These are phyloP conservation scores for Cystofilobasidium ferigula DNA, from an alignment of 768 basidiomycete genomes.

Conservation along the genomic window DNA sequence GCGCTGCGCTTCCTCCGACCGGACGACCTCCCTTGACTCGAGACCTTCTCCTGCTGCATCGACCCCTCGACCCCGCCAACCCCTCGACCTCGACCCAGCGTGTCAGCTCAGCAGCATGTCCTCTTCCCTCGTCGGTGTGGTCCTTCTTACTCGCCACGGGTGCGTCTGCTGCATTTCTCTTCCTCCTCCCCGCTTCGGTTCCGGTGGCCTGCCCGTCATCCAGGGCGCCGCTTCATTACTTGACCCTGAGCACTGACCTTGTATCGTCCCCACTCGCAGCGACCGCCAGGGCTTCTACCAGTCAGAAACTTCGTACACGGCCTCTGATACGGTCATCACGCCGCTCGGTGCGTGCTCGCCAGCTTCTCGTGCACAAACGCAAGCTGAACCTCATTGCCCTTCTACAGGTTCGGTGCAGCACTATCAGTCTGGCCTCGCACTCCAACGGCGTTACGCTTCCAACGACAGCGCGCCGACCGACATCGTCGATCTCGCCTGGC, in stretches of 20 bases:
- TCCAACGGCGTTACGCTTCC: constrained; percentile 26
- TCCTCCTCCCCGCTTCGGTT: background rate
- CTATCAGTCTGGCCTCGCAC: constrained; percentile 26
- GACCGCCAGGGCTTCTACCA: constrained; percentile 13
- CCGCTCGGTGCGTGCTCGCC: constrained; percentile 11
- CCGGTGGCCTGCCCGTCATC: no score
- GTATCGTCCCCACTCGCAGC: no score
- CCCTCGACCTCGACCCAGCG: background rate
- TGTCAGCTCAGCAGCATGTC: background rate
- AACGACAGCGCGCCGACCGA: background rate
- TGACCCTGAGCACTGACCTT: no score
- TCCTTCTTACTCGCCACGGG: constrained; percentile 27
- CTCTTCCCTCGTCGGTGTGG: constrained; percentile 24
- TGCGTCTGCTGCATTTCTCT: no score
- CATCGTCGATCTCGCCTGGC: constrained; percentile 26
- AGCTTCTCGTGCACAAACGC: background rate
- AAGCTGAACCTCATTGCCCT: background rate
- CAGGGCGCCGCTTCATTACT: background rate
- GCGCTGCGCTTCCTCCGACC: no score
- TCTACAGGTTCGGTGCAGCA: constrained; percentile 28
- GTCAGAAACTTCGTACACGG: constrained; percentile 17
- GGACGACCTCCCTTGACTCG: no score
- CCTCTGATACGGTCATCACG: constrained; percentile 29
- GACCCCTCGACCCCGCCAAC: no score
- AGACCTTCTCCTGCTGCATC: no score